phyloP scores from a whole-genome alignment of 345 rosid genomes.

The Acer negundo region DNA sequence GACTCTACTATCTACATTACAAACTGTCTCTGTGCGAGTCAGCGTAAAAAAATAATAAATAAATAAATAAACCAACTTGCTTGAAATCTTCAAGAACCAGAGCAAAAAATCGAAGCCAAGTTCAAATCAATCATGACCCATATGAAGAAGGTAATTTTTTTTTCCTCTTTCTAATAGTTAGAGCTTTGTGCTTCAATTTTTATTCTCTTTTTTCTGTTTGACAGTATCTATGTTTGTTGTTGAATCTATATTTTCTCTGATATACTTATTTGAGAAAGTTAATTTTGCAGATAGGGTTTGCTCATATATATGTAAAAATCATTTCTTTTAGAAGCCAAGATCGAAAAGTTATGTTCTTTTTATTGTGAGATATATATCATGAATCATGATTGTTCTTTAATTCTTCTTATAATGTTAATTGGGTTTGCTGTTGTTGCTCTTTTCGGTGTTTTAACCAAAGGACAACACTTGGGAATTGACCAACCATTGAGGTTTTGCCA shows the following conservation, averaged over 20 bases:
- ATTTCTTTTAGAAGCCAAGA: neutral
- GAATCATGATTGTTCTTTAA: too few relatives aligned
- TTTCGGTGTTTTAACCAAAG: too few relatives aligned
- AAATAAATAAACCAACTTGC: neutral
- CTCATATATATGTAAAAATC: neutral
- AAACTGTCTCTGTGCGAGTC: neutral
- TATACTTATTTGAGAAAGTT: too few relatives aligned
- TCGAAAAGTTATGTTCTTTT: neutral
- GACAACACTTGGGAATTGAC: too few relatives aligned
- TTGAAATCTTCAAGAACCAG: neutral
- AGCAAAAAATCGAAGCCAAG: neutral
- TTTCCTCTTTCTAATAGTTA: neutral
- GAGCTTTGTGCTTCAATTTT: neutral
- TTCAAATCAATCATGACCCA: neutral
- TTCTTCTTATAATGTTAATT: too few relatives aligned
- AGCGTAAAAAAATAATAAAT: too few relatives aligned
- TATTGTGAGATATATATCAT: neutral
- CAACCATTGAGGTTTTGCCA: too few relatives aligned
- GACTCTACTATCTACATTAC: neutral
- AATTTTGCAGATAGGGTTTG: neutral
- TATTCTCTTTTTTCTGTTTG: neutral
- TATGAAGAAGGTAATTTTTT: constrained; percentile 10
- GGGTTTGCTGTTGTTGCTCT: too few relatives aligned
- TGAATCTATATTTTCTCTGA: neutral
- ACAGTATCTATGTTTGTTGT: neutral